Evolutionary conservation across 257 asterid genomes (phyloP).

Genomic region (Ballota nigra): DNA sequence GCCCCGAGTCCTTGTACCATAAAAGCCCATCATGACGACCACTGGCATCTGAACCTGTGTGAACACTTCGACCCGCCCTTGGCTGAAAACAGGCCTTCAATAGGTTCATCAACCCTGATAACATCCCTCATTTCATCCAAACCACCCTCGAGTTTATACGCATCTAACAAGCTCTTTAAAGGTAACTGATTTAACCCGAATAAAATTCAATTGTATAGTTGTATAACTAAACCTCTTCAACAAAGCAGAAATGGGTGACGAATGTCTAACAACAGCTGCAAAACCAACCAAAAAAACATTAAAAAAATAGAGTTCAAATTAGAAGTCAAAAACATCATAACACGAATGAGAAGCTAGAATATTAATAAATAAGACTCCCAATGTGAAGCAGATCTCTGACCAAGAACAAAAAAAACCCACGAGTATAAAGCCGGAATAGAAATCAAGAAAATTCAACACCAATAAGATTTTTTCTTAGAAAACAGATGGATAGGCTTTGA

Average conservation of each 20-base stretch:
- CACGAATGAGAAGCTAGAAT: background rate
- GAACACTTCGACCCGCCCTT: conserved; percentile 42
- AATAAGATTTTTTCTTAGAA: no score
- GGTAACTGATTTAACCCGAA: conserved; percentile 8
- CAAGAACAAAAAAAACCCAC: conserved; percentile 26
- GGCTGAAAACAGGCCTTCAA: conserved; percentile 77
- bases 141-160: conserved; percentile 39
- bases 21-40: conserved; percentile 72
- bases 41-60: conserved; percentile 43
- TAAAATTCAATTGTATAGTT: conserved; percentile 19
- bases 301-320: conserved; percentile 26
- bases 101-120: conserved; percentile 64
- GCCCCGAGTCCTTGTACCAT: conserved; percentile 77
- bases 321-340: background rate
- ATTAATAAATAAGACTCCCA: conserved; percentile 7
- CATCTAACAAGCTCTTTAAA: conserved; percentile 29
- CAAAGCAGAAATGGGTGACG: conserved; percentile 6
- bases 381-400: conserved; percentile 36
- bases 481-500: conserved; percentile 21
- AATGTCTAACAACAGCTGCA: conserved; percentile 22
- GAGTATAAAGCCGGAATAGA: conserved; percentile 33
- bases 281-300: conserved; percentile 23
- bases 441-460: conserved; percentile 34
- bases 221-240: conserved; percentile 20
- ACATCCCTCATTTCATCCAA: conserved; percentile 77